Evolutionary conservation across 2,329 filamentous ascomycete species (phyloP), one percentile per base, ranked within the genome.

Genomic region (Colletotrichum abscissum): DNA sequence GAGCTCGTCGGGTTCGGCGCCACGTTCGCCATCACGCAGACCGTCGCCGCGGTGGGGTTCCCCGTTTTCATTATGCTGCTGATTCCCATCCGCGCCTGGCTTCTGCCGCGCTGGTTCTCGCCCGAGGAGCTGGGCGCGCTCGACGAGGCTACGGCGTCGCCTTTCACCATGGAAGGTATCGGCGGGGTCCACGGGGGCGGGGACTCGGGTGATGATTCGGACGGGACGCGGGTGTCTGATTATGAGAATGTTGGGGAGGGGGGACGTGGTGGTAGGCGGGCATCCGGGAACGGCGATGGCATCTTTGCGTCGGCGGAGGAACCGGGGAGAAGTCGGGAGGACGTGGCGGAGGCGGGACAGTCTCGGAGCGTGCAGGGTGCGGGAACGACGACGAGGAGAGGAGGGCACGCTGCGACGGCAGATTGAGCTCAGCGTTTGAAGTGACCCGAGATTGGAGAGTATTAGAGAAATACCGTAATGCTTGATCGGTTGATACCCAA

Each of bases 21-120:
- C 26, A 96, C 94, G 0, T 95, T 96, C 80, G 93, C 94, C 72
- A 94, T 95, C 78, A 95, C 94, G 0, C 92, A 96, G 83, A 95
- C 94, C 0, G 92, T 95, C 63, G 94, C 93, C 3, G 94, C 94
- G 2, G 93, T 96, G 12, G 94, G 94, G 0, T 96, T 95, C 76
- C 94, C 94, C 9, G 87, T 95, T 46, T 89, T 94, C 75, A 94
- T 95, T 78, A 82, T 95, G 60, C 81, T 90, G 19, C 85, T 95
- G 5, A 91, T 95, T 28, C 93, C 93, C 0, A 82, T 92, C 2
- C 88, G 93, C 9, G 89, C 91, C 1, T 84, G 90, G 72, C 74
- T 94, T 6, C 84, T 95, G 76, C 93, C 93, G 1, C 83, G 83
- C 42, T 86, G 89, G 79, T 92, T 95, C 76, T 86, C 84, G 0